Evolutionary conservation across 306 rosid genomes (phyloP).

Genomic region (Prunus fruticosa): DNA sequence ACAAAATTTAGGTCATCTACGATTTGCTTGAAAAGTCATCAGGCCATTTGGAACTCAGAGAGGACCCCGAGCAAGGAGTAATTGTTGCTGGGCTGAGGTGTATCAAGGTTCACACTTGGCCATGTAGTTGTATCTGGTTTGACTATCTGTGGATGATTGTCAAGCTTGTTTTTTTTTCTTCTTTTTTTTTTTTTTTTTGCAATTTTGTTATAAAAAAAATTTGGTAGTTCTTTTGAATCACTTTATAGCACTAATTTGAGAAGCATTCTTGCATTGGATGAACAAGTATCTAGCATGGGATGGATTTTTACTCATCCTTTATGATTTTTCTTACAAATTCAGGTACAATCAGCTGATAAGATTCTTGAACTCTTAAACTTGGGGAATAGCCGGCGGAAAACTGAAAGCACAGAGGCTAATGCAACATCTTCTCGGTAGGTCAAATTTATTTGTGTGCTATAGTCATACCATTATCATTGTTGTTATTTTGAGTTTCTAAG

Average conservation of each 20-base stretch:
- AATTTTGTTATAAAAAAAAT: not conserved
- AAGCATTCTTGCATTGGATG: not conserved
- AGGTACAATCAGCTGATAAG: constrained; percentile 66
- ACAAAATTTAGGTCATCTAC: constrained; percentile 49
- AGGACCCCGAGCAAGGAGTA: constrained; percentile 64
- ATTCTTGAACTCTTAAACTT: constrained; percentile 60
- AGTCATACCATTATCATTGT: not conserved
- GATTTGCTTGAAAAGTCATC: constrained; percentile 70
- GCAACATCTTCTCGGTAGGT: constrained; percentile 58
- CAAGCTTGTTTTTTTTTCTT: not conserved
- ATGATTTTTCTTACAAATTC: constrained; percentile 17
- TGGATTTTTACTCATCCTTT: constrained; percentile 1
- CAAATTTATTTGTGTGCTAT: constrained; percentile 11
- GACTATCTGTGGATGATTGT: not conserved
- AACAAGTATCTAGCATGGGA: not conserved
- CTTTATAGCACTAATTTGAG: not conserved
- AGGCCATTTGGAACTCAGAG: constrained; percentile 63
- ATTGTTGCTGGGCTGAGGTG: constrained; percentile 55
- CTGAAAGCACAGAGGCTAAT: constrained; percentile 63
- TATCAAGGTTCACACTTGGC: constrained; percentile 44
- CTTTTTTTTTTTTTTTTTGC: not conserved
- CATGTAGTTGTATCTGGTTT: not conserved
- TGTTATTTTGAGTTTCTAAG: not conserved
- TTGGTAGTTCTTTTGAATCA: not conserved
- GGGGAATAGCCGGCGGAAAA: constrained; percentile 66